Evolutionary conservation across 2,329 filamentous ascomycete species (phyloP).

Genomic region (Cytospora piceae): DNA sequence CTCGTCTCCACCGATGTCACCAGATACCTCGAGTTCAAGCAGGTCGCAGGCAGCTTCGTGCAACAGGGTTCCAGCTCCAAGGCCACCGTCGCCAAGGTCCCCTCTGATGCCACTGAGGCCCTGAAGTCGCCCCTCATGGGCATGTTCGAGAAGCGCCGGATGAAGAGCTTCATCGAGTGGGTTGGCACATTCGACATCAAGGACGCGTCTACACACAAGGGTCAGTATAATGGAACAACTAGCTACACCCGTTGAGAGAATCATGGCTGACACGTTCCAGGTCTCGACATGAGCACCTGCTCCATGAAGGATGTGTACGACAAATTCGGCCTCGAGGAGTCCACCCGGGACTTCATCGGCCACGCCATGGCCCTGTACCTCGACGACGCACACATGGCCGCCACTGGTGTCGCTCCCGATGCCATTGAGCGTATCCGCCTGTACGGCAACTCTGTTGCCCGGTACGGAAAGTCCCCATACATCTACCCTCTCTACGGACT

Average conservation of each 20-base stretch:
- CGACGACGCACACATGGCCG: slow-evolving; percentile 82
- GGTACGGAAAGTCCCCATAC: slow-evolving; percentile 98
- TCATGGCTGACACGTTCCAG: slow-evolving; percentile 47
- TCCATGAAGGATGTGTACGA: slow-evolving; percentile 99
- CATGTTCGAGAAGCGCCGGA: slow-evolving; percentile 94
- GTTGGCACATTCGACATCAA: slow-evolving; percentile 82
- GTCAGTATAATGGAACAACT: slow-evolving; percentile 52
- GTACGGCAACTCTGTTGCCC: slow-evolving; percentile 96
- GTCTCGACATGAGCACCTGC: slow-evolving; percentile 75
- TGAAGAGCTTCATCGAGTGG: slow-evolving; percentile 97
- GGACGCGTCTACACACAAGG: slow-evolving; percentile 86
- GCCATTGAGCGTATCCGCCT: slow-evolving; percentile 90
- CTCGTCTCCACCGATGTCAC: slow-evolving; percentile 94
- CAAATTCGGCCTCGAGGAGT: slow-evolving; percentile 89
- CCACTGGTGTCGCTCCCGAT: slow-evolving; percentile 75
- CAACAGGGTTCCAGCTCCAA: slow-evolving; percentile 83
- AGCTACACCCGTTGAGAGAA: not conserved
- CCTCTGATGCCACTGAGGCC: slow-evolving; percentile 88
- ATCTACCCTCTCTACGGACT: slow-evolving; percentile 99
- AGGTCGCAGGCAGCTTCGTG: slow-evolving; percentile 94
- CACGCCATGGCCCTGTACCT: slow-evolving; percentile 98
- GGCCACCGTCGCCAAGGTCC: slow-evolving; percentile 95
- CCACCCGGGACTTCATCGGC: slow-evolving; percentile 93
- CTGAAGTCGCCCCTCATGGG: slow-evolving; percentile 94
- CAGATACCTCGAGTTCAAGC: slow-evolving; percentile 88